phyloP scores from a whole-genome alignment of 345 rosid genomes.

The Arabidopsis suecica region DNA sequence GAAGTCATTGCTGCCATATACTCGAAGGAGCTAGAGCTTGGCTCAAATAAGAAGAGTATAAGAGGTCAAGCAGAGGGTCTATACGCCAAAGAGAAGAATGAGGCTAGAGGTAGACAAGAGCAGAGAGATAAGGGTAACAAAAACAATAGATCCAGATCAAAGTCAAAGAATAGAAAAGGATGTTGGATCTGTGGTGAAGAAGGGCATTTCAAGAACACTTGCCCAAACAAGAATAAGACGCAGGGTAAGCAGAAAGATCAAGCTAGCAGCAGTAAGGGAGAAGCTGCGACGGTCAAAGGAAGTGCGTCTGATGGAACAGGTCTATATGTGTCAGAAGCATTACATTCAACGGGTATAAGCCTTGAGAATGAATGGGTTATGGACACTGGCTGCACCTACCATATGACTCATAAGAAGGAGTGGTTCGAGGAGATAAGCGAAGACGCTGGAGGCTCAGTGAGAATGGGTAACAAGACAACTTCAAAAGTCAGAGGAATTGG shows the following conservation, averaged over 20 bases:
- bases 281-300: background rate
- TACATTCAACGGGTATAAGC: background rate
- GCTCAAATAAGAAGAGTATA: background rate
- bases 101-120: background rate
- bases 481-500: background rate
- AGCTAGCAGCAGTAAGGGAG: background rate
- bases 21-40: background rate
- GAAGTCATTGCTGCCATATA: background rate
- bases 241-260: background rate
- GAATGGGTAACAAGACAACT: background rate
- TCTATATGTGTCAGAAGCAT: background rate
- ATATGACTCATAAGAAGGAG: background rate
- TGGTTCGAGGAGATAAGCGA: background rate
- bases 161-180: background rate
- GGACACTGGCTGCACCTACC: background rate
- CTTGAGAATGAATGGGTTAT: background rate
- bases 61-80: background rate
- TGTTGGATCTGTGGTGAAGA: constrained; percentile 3
- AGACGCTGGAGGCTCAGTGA: background rate
- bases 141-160: background rate
- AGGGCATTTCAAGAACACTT: background rate
- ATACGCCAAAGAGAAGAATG: background rate
- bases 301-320: background rate
- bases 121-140: background rate
- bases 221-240: background rate